A percentile compares a stretch with the other conserved stretches of the same genome.
Conservation (phyloP, 2,329 filamentous ascomycete genomes). For the Sporothrix phasma region DNA sequence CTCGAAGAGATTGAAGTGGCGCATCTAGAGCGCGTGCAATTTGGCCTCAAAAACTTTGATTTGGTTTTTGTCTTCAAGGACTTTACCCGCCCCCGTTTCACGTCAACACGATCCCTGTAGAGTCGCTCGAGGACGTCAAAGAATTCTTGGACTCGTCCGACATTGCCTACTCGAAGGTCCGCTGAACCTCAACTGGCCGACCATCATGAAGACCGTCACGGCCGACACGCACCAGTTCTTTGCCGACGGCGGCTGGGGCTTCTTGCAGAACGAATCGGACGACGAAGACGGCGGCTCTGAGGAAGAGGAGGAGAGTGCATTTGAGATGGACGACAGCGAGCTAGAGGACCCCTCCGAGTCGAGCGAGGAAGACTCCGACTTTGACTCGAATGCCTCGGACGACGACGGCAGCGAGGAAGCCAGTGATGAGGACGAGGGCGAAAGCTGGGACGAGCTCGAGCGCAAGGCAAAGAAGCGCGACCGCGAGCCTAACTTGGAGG, state of each 20-base stretch:
- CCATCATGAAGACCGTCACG: conserved; percentile 98
- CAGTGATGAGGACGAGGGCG: conserved; percentile 66
- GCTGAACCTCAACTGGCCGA: conserved; percentile 96
- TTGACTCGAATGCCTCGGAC: conserved; percentile 77
- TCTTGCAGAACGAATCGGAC: conserved; percentile 80
- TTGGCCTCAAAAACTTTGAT: conserved; percentile 97
- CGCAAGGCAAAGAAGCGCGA: conserved; percentile 83
- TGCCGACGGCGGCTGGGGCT: conserved; percentile 87
- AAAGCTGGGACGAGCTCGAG: conserved; percentile 93
- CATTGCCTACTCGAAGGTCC: conserved; percentile 92
- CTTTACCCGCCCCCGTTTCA: conserved; percentile 85
- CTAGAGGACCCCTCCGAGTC: conserved; percentile 70
- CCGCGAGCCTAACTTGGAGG: conserved; percentile 56
- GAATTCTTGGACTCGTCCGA: conserved; percentile 96
- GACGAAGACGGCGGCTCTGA: conserved; percentile 67
- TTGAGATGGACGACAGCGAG: conserved; percentile 82
- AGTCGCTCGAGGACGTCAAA: conserved; percentile 88
- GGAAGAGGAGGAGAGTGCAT: conserved; percentile 83
- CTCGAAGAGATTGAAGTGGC: conserved; percentile 94
- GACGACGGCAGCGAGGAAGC: conserved; percentile 72
- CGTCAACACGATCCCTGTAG: conserved; percentile 96
- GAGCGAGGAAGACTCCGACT: conserved; percentile 79
- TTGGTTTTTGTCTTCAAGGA: conserved; percentile 98
- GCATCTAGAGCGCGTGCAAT: conserved; percentile 90
- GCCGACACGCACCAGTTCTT: conserved; percentile 94